These are phyloP conservation scores for Metschnikowia reukaufii DNA, from an alignment of 805 yeast genomes.

Conservation along the genomic window DNA sequence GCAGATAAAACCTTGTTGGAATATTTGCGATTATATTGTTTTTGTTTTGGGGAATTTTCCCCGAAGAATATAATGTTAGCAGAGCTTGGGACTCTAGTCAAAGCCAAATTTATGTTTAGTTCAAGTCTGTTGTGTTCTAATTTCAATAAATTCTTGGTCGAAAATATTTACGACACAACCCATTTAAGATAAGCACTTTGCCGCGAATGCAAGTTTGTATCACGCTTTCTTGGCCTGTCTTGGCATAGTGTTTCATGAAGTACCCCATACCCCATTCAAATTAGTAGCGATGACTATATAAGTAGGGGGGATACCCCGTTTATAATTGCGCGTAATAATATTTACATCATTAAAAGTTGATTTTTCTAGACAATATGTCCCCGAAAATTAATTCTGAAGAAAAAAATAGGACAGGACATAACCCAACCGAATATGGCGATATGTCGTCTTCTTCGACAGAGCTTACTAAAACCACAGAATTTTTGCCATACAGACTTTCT, in stretches of 20 bases:
- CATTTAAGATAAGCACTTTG: conserved; percentile 5
- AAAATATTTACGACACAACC: neutral
- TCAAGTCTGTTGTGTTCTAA: neutral
- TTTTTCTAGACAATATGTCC: conserved; percentile 4
- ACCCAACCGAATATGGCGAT: conserved; percentile 8
- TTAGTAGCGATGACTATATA: conserved; percentile 5
- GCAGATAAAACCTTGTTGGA: neutral
- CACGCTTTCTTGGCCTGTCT: conserved; percentile 14
- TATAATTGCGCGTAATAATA: neutral
- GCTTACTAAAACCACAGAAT: conserved; percentile 12
- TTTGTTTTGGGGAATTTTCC: neutral
- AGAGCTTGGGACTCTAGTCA: neutral
- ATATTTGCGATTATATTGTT: neutral
- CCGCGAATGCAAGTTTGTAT: conserved; percentile 3
- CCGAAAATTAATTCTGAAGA: neutral
- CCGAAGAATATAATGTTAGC: neutral
- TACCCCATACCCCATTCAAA: conserved; percentile 7
- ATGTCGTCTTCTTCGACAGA: conserved; percentile 14
- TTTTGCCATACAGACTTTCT: conserved; percentile 32
- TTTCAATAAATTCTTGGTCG: neutral
- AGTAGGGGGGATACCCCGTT: neutral
- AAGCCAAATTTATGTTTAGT: too few relatives aligned
- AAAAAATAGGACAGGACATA: conserved; percentile 3
- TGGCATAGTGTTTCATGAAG: conserved; percentile 14
- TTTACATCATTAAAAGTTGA: neutral